Evolutionary conservation across 768 basidiomycete species (phyloP).

Genomic region (Pulveroboletus ravenelii): DNA sequence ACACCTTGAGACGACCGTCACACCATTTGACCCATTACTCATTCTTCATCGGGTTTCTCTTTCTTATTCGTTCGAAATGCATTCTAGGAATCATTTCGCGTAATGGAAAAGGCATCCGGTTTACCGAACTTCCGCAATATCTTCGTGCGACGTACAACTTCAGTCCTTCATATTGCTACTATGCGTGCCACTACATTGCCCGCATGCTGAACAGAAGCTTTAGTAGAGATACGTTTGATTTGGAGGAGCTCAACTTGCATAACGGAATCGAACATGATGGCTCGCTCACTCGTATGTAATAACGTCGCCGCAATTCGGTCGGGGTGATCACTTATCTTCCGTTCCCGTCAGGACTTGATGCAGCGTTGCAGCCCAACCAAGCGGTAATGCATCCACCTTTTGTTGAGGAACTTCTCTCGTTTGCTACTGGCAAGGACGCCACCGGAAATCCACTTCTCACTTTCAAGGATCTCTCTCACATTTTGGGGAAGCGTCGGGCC

Average conservation of each 20-base stretch:
- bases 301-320: neutral
- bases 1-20: constrained; percentile 38
- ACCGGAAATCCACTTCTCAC: constrained; percentile 50
- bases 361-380: constrained; percentile 46
- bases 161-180: constrained; percentile 58
- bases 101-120: constrained; percentile 65
- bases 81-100: constrained; percentile 42
- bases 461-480: constrained; percentile 51
- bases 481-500: constrained; percentile 54
- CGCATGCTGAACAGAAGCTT: constrained; percentile 54
- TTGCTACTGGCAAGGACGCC: constrained; percentile 53
- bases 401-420: constrained; percentile 51
- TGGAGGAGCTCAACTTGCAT: constrained; percentile 35
- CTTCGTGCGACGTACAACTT: constrained; percentile 65
- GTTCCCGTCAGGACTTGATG: constrained; percentile 47
- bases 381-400: constrained; percentile 43
- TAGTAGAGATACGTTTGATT: constrained; percentile 52
- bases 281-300: constrained; percentile 25
- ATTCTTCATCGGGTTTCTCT: neutral
- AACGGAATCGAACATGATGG: constrained; percentile 18
- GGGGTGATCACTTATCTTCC: neutral
- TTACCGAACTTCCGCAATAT: constrained; percentile 35
- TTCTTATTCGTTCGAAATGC: too few relatives aligned
- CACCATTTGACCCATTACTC: neutral
- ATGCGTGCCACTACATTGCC: constrained; percentile 57